phyloP scores from a whole-genome alignment of 345 rosid genomes.

The Boechera divaricarpa region DNA sequence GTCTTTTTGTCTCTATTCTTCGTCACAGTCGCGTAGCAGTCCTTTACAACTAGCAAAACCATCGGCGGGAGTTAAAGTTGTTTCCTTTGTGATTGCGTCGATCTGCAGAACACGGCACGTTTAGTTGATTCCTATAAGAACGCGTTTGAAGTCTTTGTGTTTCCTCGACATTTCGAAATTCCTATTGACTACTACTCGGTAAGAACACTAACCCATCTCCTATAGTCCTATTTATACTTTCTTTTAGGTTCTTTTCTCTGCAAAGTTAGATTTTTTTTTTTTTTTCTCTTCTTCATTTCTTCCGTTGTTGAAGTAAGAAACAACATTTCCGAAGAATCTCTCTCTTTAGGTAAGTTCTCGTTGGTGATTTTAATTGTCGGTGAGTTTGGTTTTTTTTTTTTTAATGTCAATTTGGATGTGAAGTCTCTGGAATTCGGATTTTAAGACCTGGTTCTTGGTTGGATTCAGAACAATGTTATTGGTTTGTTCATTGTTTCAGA shows the following conservation, averaged over 20 bases:
- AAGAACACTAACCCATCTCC: neutral
- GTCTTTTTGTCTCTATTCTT: neutral
- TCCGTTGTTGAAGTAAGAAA: neutral
- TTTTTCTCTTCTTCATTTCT: neutral
- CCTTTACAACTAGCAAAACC: conserved; percentile 28
- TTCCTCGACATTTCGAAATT: conserved; percentile 25
- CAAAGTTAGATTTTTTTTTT: too few species aligned
- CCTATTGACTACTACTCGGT: too few species aligned
- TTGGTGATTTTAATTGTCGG: neutral
- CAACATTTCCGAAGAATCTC: conserved; percentile 24
- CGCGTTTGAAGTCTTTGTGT: conserved; percentile 23
- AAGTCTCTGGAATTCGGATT: neutral
- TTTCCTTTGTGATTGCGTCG: conserved; percentile 1
- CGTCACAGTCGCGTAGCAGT: conserved; percentile 32
- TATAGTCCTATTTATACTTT: conserved; percentile 20
- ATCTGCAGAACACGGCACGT: conserved; percentile 39
- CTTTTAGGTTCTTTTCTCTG: too few species aligned
- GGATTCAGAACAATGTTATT: neutral
- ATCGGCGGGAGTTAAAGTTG: conserved; percentile 18
- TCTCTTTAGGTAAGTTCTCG: conserved; percentile 18
- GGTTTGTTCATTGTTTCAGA: conserved; percentile 5
- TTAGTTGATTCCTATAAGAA: conserved; percentile 32
- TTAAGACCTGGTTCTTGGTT: neutral
- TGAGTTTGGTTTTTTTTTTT: neutral
- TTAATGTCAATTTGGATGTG: neutral